Evolutionary conservation across 345 rosid species (phyloP).

Genomic region (Garcia nutans): DNA sequence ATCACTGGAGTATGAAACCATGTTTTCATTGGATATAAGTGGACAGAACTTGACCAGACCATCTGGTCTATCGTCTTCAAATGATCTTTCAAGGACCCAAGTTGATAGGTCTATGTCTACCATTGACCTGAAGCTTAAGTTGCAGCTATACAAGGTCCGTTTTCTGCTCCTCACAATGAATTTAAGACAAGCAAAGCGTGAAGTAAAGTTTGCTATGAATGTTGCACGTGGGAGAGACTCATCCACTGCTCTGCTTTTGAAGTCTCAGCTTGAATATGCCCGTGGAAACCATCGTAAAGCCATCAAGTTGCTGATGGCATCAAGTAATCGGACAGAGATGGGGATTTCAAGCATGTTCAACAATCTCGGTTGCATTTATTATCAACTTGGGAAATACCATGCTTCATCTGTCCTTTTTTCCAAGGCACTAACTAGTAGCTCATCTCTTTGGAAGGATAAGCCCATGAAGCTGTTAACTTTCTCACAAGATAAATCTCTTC

Average conservation of each 20-base stretch:
- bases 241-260: conserved; percentile 79
- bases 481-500: conserved; percentile 84
- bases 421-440: conserved; percentile 66
- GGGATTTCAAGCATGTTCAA: conserved; percentile 74
- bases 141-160: conserved; percentile 92
- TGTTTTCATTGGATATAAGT: conserved; percentile 60
- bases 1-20: conserved; percentile 69
- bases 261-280: conserved; percentile 96
- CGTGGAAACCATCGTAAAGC: conserved; percentile 95
- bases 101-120: conserved; percentile 56
- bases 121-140: conserved; percentile 80
- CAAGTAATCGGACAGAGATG: conserved; percentile 60
- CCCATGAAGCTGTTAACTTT: conserved; percentile 60
- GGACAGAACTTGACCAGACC: conserved; percentile 60
- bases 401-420: conserved; percentile 63
- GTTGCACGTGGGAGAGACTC: conserved; percentile 88
- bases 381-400: conserved; percentile 70
- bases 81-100: conserved; percentile 54
- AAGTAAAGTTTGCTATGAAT: conserved; percentile 93
- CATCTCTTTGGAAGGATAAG: conserved; percentile 71
- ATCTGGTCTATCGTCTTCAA: conserved; percentile 51
- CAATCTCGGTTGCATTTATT: conserved; percentile 94
- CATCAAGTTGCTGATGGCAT: conserved; percentile 83
- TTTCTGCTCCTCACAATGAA: conserved; percentile 87
- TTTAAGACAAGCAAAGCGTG: conserved; percentile 91